Evolutionary conservation across 2,329 filamentous ascomycete species (phyloP).

Genomic region (Fusarium virguliforme): DNA sequence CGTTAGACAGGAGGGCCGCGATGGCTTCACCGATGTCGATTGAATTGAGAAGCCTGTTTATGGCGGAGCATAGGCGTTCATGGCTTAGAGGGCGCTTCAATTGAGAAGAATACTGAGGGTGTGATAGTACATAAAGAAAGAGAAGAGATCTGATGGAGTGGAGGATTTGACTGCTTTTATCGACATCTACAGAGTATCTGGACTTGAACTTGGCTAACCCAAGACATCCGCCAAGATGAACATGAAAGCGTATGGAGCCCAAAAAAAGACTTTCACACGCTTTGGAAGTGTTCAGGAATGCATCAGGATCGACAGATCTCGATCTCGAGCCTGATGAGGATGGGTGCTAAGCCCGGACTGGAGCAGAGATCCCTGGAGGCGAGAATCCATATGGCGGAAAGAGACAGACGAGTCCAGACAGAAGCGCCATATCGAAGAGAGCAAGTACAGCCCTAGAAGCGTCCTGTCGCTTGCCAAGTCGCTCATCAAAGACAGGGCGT

Average conservation of each 20-base stretch:
- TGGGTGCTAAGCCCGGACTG: not conserved
- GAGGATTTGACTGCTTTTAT: too few species aligned
- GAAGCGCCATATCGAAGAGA: not conserved
- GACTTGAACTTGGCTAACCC: too few species aligned
- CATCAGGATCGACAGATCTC: not conserved
- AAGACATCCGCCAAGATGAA: too few species aligned
- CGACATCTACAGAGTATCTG: too few species aligned
- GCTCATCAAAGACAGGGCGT: not conserved
- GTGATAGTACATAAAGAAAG: not conserved
- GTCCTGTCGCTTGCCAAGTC: not conserved
- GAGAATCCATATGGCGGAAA: not conserved
- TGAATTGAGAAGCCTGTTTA: not conserved
- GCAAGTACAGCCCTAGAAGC: not conserved
- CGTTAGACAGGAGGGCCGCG: not conserved
- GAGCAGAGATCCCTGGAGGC: not conserved
- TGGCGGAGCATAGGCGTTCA: not conserved
- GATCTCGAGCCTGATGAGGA: not conserved
- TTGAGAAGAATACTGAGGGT: not conserved
- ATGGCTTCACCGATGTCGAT: not conserved
- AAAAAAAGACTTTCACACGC: not conserved
- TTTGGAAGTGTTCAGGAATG: not conserved
- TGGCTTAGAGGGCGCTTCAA: not conserved
- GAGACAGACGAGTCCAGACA: not conserved
- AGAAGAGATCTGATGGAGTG: not conserved
- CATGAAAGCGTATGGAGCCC: too few species aligned